These are phyloP conservation scores for Pyrenophora seminiperda DNA, from an alignment of 2,329 filamentous ascomycete species.

Conservation along the genomic window DNA sequence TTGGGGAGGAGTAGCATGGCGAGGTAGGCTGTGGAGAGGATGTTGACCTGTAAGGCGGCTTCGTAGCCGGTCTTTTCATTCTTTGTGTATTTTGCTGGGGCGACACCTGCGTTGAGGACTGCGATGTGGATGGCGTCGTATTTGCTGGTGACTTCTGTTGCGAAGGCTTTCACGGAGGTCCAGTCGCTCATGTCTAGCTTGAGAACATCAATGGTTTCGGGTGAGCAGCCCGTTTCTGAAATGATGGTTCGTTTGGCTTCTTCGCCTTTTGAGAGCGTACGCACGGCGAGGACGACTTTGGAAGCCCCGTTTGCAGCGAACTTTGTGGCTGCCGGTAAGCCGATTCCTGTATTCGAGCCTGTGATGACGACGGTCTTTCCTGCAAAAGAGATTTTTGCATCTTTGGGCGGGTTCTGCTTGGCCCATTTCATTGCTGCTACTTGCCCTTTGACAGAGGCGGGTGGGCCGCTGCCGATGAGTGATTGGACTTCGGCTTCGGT, in stretches of 20 bases:
- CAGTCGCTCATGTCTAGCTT: slow-evolving; percentile 50
- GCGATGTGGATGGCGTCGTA: slow-evolving; percentile 43
- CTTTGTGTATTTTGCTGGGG: slow-evolving; percentile 25
- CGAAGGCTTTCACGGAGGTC: slow-evolving; percentile 44
- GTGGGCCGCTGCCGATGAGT: too few species aligned
- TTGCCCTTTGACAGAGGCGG: too few species aligned
- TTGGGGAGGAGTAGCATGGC: slow-evolving; percentile 26
- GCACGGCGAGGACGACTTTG: slow-evolving; percentile 51
- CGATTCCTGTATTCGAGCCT: slow-evolving; percentile 7
- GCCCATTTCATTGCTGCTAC: too few species aligned
- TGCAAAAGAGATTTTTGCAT: not conserved
- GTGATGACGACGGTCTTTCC: slow-evolving; percentile 9
- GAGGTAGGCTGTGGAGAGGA: slow-evolving; percentile 43
- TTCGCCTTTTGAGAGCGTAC: slow-evolving; percentile 48
- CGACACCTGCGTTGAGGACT: slow-evolving; percentile 45
- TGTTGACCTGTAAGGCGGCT: slow-evolving; percentile 41
- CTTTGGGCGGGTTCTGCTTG: not conserved
- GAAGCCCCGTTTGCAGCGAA: slow-evolving; percentile 41
- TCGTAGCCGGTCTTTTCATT: slow-evolving; percentile 24
- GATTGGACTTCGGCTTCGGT: too few species aligned
- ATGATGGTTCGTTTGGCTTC: slow-evolving; percentile 47
- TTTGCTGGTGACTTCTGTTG: slow-evolving; percentile 14
- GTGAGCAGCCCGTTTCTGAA: too few species aligned
- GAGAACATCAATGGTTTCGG: slow-evolving; percentile 51
- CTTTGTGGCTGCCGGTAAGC: slow-evolving; percentile 1